phyloP scores from a whole-genome alignment of 805 yeast species.

The Kluyveromyces starmeri region DNA sequence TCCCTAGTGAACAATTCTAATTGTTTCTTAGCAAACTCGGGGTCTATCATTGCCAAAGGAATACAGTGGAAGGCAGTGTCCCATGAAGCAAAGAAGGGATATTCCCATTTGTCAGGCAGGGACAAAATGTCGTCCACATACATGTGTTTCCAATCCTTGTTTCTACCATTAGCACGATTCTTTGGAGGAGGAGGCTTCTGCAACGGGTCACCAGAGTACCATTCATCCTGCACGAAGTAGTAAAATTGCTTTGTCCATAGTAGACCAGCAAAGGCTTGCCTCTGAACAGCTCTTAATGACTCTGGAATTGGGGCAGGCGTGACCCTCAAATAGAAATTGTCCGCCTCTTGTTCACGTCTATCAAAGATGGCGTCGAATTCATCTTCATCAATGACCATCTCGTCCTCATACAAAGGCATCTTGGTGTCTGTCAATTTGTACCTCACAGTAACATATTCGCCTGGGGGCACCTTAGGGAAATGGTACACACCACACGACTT shows the following conservation, averaged over 20 bases:
- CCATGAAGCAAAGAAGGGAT: slow-evolving; percentile 96
- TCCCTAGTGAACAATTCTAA: slow-evolving; percentile 79
- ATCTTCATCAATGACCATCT: slow-evolving; percentile 54
- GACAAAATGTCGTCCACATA: slow-evolving; percentile 82
- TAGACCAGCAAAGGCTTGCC: slow-evolving; percentile 91
- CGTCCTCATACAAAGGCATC: slow-evolving; percentile 26
- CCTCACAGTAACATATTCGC: slow-evolving; percentile 78
- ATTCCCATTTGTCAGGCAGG: slow-evolving; percentile 93
- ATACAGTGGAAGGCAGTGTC: slow-evolving; percentile 93
- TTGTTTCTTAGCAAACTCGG: slow-evolving; percentile 83
- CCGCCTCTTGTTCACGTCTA: slow-evolving; percentile 78
- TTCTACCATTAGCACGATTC: slow-evolving; percentile 79
- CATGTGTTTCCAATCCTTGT: slow-evolving; percentile 80
- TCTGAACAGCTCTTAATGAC: slow-evolving; percentile 70
- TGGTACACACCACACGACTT: slow-evolving; percentile 78
- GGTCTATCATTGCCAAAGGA: slow-evolving; percentile 89
- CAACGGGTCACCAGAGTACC: slow-evolving; percentile 80
- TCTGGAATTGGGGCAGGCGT: slow-evolving; percentile 79
- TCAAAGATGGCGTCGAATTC: slow-evolving; percentile 61
- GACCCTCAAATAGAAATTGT: slow-evolving; percentile 83
- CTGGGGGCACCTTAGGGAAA: slow-evolving; percentile 75
- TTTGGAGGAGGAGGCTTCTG: slow-evolving; percentile 69
- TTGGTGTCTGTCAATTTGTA: slow-evolving; percentile 48
- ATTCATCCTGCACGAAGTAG: slow-evolving; percentile 73
- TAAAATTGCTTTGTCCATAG: slow-evolving; percentile 92